Evolutionary conservation across 306 rosid genomes (phyloP).

Genomic region (Gastrolobium bilobum): DNA sequence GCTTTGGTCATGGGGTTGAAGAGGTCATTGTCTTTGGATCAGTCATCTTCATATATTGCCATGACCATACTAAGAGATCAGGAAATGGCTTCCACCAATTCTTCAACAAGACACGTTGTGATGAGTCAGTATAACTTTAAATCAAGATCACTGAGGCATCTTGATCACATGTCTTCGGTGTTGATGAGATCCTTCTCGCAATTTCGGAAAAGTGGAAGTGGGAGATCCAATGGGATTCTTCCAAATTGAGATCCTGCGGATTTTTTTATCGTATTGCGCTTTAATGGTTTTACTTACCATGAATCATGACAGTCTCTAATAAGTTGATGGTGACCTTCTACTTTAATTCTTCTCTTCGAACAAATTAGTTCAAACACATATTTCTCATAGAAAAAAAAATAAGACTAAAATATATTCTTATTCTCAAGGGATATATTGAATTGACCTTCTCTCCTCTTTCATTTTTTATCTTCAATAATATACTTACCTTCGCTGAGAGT

Average conservation of each 20-base stretch:
- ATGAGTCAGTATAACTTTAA: neutral
- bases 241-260: constrained; percentile 38
- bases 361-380: constrained; percentile 1
- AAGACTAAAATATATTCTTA: neutral
- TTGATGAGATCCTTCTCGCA: constrained; percentile 54
- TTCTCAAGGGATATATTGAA: neutral
- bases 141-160: constrained; percentile 44
- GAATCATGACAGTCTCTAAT: neutral
- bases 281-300: neutral
- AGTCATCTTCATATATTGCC: constrained; percentile 40
- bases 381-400: neutral
- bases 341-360: neutral
- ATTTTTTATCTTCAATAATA: neutral
- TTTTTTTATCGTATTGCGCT: neutral
- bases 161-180: constrained; percentile 53
- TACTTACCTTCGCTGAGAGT: neutral
- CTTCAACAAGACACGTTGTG: neutral
- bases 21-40: constrained; percentile 62
- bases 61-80: constrained; percentile 41
- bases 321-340: neutral
- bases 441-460: neutral
- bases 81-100: constrained; percentile 37
- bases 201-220: constrained; percentile 40
- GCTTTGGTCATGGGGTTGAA: constrained; percentile 43
- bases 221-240: constrained; percentile 35